Percentiles rank a stretch among this genome's conserved stretches.
phyloP scores from a whole-genome alignment of 2,329 filamentous ascomycete genomes.

The Claviceps paspali region DNA sequence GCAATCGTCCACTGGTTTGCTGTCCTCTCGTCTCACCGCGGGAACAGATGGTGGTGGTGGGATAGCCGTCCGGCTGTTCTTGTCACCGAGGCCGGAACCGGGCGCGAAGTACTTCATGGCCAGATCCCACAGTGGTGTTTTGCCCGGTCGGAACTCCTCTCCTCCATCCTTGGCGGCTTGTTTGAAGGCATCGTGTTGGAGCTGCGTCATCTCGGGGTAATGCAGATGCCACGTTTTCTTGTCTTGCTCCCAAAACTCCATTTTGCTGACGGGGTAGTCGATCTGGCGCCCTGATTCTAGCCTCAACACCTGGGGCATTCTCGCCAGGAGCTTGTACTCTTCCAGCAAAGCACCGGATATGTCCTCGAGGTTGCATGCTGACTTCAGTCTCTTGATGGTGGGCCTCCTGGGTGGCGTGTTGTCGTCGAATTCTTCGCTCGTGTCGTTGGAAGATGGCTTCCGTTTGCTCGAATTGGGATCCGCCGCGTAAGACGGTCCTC shows the following conservation, averaged over 20 bases:
- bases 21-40: conserved; percentile 13
- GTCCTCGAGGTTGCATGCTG: conserved; percentile 26
- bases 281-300: conserved; percentile 40
- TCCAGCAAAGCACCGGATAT: conserved; percentile 20
- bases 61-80: background rate
- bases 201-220: conserved; percentile 48
- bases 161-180: conserved; percentile 32
- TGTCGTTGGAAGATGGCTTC: conserved; percentile 32
- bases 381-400: conserved; percentile 40
- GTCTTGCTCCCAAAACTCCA: conserved; percentile 42
- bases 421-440: conserved; percentile 35
- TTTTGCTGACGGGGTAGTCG: conserved; percentile 40
- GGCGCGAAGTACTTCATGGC: conserved; percentile 46
- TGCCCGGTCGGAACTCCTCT: conserved; percentile 38
- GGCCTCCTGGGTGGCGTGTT: conserved; percentile 25
- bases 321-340: conserved; percentile 31
- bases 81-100: conserved; percentile 11
- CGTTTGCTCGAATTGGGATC: conserved; percentile 39
- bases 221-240: conserved; percentile 41
- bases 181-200: conserved; percentile 40
- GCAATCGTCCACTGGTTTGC: conserved; percentile 12
- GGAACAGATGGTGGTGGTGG: background rate
- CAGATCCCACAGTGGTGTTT: conserved; percentile 36
- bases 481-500: conserved; percentile 12
- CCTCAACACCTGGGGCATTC: conserved; percentile 33